These are phyloP conservation scores for Trichoderma erinaceum DNA, from an alignment of 495 filamentous ascomycete genomes.

Conservation along the genomic window DNA sequence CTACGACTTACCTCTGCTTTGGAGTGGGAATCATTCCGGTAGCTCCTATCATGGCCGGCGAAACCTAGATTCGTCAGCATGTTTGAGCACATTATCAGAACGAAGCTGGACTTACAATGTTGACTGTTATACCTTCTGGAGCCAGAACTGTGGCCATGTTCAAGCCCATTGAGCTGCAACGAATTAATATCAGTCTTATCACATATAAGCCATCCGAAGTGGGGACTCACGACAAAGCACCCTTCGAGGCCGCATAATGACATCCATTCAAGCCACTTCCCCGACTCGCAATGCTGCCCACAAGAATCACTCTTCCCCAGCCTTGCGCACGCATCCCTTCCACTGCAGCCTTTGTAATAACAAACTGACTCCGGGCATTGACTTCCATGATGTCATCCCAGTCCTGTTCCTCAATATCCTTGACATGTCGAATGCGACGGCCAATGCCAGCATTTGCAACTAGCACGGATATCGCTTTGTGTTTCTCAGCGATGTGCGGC, in stretches of 20 bases:
- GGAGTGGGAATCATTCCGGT: conserved; percentile 16
- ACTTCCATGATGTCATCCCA: conserved; percentile 16
- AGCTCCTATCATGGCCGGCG: conserved; percentile 14
- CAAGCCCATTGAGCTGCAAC: conserved; percentile 10
- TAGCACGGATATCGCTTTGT: conserved; percentile 11
- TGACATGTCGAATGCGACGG: conserved; percentile 8
- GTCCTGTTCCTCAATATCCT: conserved; percentile 13
- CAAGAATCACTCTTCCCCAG: conserved; percentile 13
- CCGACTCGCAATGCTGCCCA: conserved; percentile 14
- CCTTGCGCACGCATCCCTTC: conserved; percentile 11
- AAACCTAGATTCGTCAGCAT: neutral
- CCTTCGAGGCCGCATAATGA: conserved; percentile 13
- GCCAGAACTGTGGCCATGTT: conserved; percentile 8
- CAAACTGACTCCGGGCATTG: conserved; percentile 11
- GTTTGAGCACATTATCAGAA: neutral
- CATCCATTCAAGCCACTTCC: conserved; percentile 12
- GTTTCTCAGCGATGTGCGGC: neutral
- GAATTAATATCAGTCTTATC: neutral
- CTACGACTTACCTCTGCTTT: neutral
- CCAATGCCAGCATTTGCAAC: conserved; percentile 15
- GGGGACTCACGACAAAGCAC: conserved; percentile 5
- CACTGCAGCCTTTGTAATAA: neutral
- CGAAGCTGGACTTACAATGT: neutral
- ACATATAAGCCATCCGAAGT: neutral
- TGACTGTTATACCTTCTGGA: conserved; percentile 12